phyloP scores from a whole-genome alignment of 78 protist species.

The Protostelium mycophagum region DNA sequence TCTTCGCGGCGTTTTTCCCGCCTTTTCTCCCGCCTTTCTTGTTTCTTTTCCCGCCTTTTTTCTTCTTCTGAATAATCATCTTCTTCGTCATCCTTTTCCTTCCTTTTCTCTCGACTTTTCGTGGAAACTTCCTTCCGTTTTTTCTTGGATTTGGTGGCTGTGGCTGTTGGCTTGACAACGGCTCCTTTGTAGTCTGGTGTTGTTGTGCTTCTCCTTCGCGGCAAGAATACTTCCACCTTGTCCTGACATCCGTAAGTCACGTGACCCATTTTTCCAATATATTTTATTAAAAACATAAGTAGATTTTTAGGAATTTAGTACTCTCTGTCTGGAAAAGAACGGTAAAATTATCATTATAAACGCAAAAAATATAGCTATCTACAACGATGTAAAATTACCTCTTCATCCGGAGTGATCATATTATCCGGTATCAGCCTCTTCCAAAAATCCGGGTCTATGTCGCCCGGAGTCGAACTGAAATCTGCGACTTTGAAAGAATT shows the following conservation, averaged over 20 bases:
- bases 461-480: slow-evolving; percentile 12
- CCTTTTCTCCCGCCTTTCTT: not conserved
- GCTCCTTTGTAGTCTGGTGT: not conserved
- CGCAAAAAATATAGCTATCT: too few species aligned
- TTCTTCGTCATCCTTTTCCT: not conserved
- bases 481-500: slow-evolving; percentile 62
- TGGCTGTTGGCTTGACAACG: too few species aligned
- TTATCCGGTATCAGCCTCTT: slow-evolving; percentile 42
- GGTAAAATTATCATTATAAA: too few species aligned
- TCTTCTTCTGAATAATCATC: not conserved
- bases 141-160: too few species aligned
- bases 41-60: not conserved
- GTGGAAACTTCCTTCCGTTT: too few species aligned
- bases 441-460: slow-evolving; percentile 34
- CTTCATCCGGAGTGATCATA: not conserved
- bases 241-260: slow-evolving; percentile 4
- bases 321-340: too few species aligned
- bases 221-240: slow-evolving; percentile 7
- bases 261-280: slow-evolving; percentile 11
- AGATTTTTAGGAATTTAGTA: slow-evolving; percentile 8
- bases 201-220: not conserved
- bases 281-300: not conserved
- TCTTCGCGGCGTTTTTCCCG: too few species aligned
- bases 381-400: not conserved
- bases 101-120: not conserved